Base-by-base conservation (phyloP, 23 red algal genomes). In the Rhodosorus marinus region DNA sequence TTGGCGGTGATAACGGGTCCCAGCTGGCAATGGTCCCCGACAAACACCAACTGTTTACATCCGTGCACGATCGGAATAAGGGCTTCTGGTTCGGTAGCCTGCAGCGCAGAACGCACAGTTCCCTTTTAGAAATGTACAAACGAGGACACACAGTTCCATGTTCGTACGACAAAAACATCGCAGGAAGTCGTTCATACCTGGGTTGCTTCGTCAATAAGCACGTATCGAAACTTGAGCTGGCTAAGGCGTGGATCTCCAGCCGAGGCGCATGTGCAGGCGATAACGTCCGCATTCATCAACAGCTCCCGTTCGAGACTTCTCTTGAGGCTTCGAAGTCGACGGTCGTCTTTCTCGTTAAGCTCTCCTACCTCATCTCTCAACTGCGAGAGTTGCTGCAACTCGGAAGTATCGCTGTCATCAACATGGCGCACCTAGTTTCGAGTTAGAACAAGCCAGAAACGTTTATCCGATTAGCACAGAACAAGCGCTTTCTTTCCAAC, bases 11-110 rank as follows among this genome's bases (percentile, higher is more conserved):
- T 67, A 34, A 85, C 72, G 21, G 76, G 66, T 24, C 79, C 76
- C 17, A 73, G 70, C 54, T 76, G 81, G 48, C 70, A 88, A 30
- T 88, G 70, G 43, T 88, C 72, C 24, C 72, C 83, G 28, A 92
- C 72, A 58, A 92, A 74, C 7, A 92, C 83, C 17, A 77, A 68
- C 36, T 92, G 83, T 65, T 92, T 92, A 36, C 83, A 92, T 28
- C 83, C 83, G 54, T 80, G 83, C 6, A 79, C 62, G 36, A 92
- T 77, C 28, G 83, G 73, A 33, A 92, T 92, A 22, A 92, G 62
- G 26, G 72, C 60, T 49, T 92, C 83, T 6, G 83, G 83, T 51
- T 92, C 83, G 8, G 62, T 65, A 0, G 72, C 62, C 66, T 92
- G 83, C n/a, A n/a, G n/a, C n/a, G n/a, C n/a, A n/a, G n/a, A n/a